A percentile compares a stretch with the other conserved stretches of the same genome.
Evolutionary conservation across 176 grass and related monocot genomes (phyloP).

Genomic region (Neostapfia colusana): DNA sequence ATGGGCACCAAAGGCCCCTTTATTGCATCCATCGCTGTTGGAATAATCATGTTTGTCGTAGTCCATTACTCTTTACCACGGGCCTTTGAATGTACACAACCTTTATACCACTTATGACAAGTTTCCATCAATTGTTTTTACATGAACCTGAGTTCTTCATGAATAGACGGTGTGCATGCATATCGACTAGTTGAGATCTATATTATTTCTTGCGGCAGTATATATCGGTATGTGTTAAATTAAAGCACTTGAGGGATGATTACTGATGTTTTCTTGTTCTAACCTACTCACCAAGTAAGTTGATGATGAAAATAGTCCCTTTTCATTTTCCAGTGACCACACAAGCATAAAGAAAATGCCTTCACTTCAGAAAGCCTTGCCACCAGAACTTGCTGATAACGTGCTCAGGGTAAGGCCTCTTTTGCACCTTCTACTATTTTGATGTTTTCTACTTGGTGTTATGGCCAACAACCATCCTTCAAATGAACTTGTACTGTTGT

Average conservation of each 20-base stretch:
- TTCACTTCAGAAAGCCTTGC: conserved; percentile 65
- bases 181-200: not conserved
- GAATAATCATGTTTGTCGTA: not conserved
- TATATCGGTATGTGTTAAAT: not conserved
- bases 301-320: not conserved
- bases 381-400: conserved; percentile 76
- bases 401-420: conserved; percentile 62
- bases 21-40: conserved; percentile 10
- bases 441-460: not conserved
- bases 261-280: conserved; percentile 10
- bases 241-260: not conserved
- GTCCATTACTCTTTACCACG: not conserved
- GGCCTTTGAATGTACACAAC: not conserved
- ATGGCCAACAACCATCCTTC: not conserved
- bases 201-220: conserved; percentile 8
- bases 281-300: not conserved
- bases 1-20: not conserved
- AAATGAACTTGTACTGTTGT: conserved; percentile 18
- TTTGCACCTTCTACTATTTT: not conserved
- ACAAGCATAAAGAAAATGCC: conserved; percentile 50
- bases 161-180: not conserved
- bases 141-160: conserved; percentile 8
- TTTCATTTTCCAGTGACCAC: conserved; percentile 10
- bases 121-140: not conserved
- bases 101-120: not conserved